phyloP scores from a whole-genome alignment of 2,329 filamentous ascomycete genomes.

The Trichoderma atrobrunneum region DNA sequence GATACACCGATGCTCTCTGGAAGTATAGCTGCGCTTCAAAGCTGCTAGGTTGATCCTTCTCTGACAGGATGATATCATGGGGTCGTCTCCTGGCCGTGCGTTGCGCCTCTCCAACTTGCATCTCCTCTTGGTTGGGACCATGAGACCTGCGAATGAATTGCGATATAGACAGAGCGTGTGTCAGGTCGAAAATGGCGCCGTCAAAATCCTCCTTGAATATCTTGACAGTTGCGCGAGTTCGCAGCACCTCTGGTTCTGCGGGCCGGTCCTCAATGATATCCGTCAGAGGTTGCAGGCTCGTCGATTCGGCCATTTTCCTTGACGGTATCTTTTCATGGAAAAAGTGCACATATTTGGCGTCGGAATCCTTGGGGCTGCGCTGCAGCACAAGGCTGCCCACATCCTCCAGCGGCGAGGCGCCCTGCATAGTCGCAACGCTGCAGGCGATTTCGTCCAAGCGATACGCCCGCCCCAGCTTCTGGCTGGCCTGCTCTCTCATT shows the following conservation, averaged over 20 bases:
- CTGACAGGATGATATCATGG: constrained; percentile 37
- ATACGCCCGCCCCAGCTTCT: constrained; percentile 74
- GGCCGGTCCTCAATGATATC: constrained; percentile 65
- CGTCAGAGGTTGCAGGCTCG: constrained; percentile 63
- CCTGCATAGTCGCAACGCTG: constrained; percentile 81
- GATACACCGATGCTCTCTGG: constrained; percentile 69
- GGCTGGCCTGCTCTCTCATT: constrained; percentile 76
- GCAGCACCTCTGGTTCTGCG: constrained; percentile 62
- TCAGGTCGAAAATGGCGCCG: constrained; percentile 68
- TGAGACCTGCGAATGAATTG: constrained; percentile 53
- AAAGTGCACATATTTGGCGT: constrained; percentile 87
- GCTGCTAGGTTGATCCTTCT: constrained; percentile 64
- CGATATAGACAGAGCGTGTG: constrained; percentile 57
- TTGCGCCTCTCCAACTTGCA: constrained; percentile 43
- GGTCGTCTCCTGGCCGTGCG: constrained; percentile 27
- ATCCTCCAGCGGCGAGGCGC: constrained; percentile 71
- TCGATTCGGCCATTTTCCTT: constrained; percentile 68
- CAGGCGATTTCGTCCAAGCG: constrained; percentile 79
- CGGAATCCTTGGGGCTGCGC: constrained; percentile 62
- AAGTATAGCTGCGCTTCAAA: constrained; percentile 73
- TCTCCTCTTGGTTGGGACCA: constrained; percentile 45
- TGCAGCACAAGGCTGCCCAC: constrained; percentile 72
- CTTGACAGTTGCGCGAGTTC: constrained; percentile 71
- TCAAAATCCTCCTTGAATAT: constrained; percentile 73
- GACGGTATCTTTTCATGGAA: constrained; percentile 88